Evolutionary conservation across 106 monocot genomes (phyloP).

Genomic region (Gastrodia elata): DNA sequence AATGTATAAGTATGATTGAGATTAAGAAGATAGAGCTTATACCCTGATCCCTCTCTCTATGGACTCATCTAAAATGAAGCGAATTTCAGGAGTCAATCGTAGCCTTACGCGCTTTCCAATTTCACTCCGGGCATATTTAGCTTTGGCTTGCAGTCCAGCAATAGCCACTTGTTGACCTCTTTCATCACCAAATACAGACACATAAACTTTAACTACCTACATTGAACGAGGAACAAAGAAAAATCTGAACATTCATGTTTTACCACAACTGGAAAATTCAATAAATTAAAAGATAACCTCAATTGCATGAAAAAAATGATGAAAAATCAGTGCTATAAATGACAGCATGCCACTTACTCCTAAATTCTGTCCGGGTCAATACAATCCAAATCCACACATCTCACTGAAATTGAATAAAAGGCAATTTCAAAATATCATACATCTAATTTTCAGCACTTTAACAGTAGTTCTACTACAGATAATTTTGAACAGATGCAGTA

Average conservation of each 20-base stretch:
- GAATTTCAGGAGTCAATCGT: slow-evolving; percentile 58
- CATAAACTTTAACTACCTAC: slow-evolving; percentile 75
- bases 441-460: not conserved
- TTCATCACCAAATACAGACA: slow-evolving; percentile 78
- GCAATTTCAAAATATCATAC: no score
- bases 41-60: slow-evolving; percentile 75
- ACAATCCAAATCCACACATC: not conserved
- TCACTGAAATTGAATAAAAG: not conserved
- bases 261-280: not conserved
- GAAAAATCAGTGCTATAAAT: not conserved
- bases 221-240: slow-evolving; percentile 2
- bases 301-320: not conserved
- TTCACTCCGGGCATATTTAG: slow-evolving; percentile 69
- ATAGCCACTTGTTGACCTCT: slow-evolving; percentile 62
- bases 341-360: not conserved
- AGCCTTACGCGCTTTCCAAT: slow-evolving; percentile 65
- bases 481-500: not conserved
- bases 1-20: not conserved
- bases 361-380: not conserved
- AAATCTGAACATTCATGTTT: not conserved
- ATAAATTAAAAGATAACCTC: not conserved
- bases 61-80: slow-evolving; percentile 69
- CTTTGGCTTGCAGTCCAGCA: slow-evolving; percentile 32
- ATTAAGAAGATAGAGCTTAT: slow-evolving; percentile 9
- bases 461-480: not conserved